Base-by-base conservation (phyloP, 228 moss, liverwort and hornwort genomes). In the Sphagnum fallax region DNA sequence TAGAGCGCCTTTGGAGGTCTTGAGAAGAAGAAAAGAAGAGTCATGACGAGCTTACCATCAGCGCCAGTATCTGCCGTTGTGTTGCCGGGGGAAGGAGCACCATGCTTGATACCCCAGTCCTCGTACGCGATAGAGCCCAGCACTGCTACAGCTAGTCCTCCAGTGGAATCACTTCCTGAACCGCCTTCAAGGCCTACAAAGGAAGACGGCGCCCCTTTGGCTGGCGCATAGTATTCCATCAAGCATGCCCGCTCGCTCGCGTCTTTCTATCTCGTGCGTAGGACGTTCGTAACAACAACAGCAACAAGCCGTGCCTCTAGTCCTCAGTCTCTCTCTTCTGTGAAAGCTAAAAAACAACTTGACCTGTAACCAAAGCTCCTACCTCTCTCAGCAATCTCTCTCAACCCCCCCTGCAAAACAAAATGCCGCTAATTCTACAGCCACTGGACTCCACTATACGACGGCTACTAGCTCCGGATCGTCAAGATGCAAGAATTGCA, bases 211-310 rank as follows among this genome's bases (percentile, higher is more conserved):
- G 86, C 88, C 84, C 93, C 97, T 86, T 97, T 93, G 91, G 77
- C 90, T 93, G 87, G 84, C 91, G 91, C 93, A 87, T 93, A 97
- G 90, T 93, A 97, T 91, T 97, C 97, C 97, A 97, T 97, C 93
- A 90, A 91, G 83, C 93, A 93, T 98, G 84, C 97, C 97, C 97
- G 90, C 97, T 82, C 84, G 48, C 79, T 65, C 53, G 61, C 49
- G 65, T 65, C 55, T 55, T 32, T 32, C 32, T 32, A 32, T 32
- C 32, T 32, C 32, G 32, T 32, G 32, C 32, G 32, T 32, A 32
- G 32, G 32, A 32, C 32, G 32, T 32, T 32, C 32, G 32, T 32
- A 32, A 32, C 32, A 32, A 3, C 32, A 32, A 2, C 32, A 32
- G 32, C 32, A 32, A 32, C 32, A 2, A 32, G 32, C 32, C 32